Evolutionary conservation across 176 grass and related monocot genomes (phyloP), one percentile per base, ranked within the genome.

Genomic region (Juncus effusus): DNA sequence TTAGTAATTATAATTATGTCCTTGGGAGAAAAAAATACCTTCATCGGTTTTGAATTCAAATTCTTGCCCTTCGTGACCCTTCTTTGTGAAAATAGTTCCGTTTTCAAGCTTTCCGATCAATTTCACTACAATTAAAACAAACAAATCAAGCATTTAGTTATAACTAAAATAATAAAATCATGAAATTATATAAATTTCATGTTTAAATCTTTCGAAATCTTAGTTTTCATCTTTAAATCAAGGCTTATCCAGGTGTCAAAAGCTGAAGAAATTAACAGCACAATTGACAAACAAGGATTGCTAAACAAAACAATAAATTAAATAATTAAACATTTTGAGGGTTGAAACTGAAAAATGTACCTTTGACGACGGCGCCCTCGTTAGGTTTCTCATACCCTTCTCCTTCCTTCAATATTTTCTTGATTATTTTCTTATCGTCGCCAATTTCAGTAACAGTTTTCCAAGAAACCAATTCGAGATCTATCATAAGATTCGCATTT

Each of bases 371-470:
- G 36, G 89, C 75, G 64, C 95, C 95, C 65, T 99, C 95, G 12
- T 99, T 94, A 36, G 89, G 95, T 8, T 63, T 74, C 13, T 99
- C 89, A 59, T 85, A 99, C 6, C 89, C 89, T 40, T 94, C 86
- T 5, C 86, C 93, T 85, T 97, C 93, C 74, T 74, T 87, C 8
- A 99, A 69, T 72, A 99, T 85, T 63, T 90, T 99, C 51, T 94
- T 99, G 19, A 93, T 80, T 36, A 99, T 99, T 84, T 99, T 94
- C 70, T 90, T 90, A 77, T 93, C 86, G 67, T 94, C 95, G 11
- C 95, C 89, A 59, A 99, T 94, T 73, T 99, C 83, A 45, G 95
- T 90, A 62, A 94, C 95, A 3, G 86, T 85, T 82, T 99, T 99
- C 85, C 85, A 99, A 44, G 95, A 99, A 65, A 94, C 65, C 61